phyloP scores from a whole-genome alignment of 148 eudicot genomes.

The Persicaria tinctoria region DNA sequence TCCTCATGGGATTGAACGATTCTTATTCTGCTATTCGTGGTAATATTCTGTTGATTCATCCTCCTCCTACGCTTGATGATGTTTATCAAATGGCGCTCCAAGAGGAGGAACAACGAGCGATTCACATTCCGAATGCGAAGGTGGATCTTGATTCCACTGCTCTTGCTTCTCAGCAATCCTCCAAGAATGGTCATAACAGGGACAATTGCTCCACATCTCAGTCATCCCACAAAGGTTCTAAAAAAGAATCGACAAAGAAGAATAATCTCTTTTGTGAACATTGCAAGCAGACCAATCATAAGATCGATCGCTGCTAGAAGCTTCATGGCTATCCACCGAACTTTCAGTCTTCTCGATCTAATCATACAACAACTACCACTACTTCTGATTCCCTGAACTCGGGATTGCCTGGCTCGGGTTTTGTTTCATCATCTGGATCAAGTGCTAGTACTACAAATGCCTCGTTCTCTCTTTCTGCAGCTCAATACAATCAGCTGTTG shows the following conservation, averaged over 20 bases:
- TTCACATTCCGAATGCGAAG: background rate
- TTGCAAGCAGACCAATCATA: background rate
- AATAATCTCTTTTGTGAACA: background rate
- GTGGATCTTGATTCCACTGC: background rate
- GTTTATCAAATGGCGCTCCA: background rate
- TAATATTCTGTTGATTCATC: no score
- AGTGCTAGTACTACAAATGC: no score
- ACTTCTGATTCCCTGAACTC: background rate
- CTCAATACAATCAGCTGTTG: background rate
- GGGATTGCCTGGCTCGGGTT: no score
- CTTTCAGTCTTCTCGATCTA: background rate
- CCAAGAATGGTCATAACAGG: background rate
- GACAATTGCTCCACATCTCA: background rate
- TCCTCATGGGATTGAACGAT: background rate
- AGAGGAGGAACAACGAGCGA: background rate
- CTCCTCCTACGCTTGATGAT: no score
- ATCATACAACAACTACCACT: background rate
- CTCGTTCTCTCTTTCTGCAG: background rate
- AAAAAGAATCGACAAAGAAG: no score
- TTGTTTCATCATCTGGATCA: no score
- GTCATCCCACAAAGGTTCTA: no score
- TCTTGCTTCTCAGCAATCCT: background rate
- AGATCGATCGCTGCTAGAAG: background rate
- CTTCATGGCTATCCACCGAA: background rate
- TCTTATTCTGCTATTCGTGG: no score